Evolutionary conservation across 306 rosid genomes (phyloP), one percentile per base, ranked within the genome.

Genomic region (Styphnolobium japonicum): DNA sequence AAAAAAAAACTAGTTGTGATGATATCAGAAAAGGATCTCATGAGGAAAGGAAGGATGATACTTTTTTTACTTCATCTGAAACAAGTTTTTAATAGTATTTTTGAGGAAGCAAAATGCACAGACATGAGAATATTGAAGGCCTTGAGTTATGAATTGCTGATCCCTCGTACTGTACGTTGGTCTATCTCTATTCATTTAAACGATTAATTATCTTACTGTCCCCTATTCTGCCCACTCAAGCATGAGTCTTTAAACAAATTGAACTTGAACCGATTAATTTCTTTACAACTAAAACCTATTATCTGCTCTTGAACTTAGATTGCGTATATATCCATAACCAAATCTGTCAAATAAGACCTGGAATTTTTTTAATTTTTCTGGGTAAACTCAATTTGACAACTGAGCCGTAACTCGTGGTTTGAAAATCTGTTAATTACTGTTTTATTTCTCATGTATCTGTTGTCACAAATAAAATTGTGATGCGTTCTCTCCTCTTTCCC

Each of bases 401-500:
- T n/a, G n/a, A n/a, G n/a, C n/a, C n/a, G n/a, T n/a, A n/a, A n/a
- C n/a, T n/a, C n/a, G n/a, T n/a, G n/a, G n/a, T n/a, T n/a, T n/a
- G n/a, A n/a, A n/a, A n/a, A 8, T n/a, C n/a, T n/a, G n/a, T 68
- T 21, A 14, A 6, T 58, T 42, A 21, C 23, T 53, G 36, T 16
- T 68, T 39, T 36, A 39, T 69, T 79, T 79, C 45, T 19, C 60
- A 48, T 74, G 72, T 33, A 61, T 46, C 7, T 18, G 40, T n/a
- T 78, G 29, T 57, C 46, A 49, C 46, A 71, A 27, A 67, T 29
- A 21, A n/a, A n/a, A n/a, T n/a, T n/a, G n/a, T n/a, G n/a, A n/a
- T n/a, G n/a, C n/a, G n/a, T n/a, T n/a, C n/a, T n/a, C n/a, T n/a
- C n/a, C n/a, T n/a, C n/a, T n/a, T n/a, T 36, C 61, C 67, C 25